These are phyloP conservation scores for Rhizopogon roseolus DNA, from an alignment of 768 basidiomycete species.

Conservation along the genomic window DNA sequence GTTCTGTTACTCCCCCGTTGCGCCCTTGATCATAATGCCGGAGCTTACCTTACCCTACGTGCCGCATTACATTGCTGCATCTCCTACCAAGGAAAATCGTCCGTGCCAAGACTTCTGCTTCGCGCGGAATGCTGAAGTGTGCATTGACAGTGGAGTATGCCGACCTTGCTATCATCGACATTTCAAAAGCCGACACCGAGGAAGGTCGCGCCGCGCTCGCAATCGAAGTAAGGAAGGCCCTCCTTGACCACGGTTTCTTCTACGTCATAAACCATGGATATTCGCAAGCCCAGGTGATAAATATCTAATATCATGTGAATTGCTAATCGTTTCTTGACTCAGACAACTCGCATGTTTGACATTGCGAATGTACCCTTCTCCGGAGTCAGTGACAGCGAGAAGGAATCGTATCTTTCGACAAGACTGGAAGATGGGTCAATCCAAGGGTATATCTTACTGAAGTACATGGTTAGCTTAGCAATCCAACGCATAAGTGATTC, in stretches of 20 bases:
- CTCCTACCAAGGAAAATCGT: conserved; percentile 31
- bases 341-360: conserved; percentile 45
- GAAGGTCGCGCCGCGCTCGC: conserved; percentile 36
- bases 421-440: conserved; percentile 41
- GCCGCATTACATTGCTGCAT: conserved; percentile 32
- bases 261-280: conserved; percentile 36
- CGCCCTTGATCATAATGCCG: conserved; percentile 18
- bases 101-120: conserved; percentile 8
- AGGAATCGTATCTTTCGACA: conserved; percentile 31
- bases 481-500: background rate
- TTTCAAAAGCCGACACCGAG: conserved; percentile 34
- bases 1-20: background rate
- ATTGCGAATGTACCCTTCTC: conserved; percentile 45
- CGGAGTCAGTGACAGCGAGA: conserved; percentile 36
- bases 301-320: background rate
- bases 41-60: conserved; percentile 26
- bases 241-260: conserved; percentile 39
- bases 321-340: background rate
- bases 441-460: conserved; percentile 47
- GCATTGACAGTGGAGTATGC: conserved; percentile 39
- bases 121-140: conserved; percentile 1
- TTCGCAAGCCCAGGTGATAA: conserved; percentile 29
- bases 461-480: conserved; percentile 39
- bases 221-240: conserved; percentile 38
- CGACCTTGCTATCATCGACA: conserved; percentile 48